phyloP scores from a whole-genome alignment of 805 yeast genomes.

The Saturnispora dispora region DNA sequence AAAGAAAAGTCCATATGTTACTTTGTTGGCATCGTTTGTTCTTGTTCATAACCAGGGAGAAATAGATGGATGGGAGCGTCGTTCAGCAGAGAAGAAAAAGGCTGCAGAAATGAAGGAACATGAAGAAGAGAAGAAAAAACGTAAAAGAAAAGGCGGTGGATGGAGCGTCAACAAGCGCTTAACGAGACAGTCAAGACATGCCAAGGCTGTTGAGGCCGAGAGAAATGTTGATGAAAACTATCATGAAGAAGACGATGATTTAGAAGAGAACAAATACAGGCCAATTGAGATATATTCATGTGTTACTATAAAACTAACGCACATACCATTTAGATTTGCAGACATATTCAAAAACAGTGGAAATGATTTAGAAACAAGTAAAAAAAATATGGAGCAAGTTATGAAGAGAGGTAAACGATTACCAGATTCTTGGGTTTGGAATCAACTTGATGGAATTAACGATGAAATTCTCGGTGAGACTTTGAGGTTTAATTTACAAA shows the following conservation, averaged over 20 bases:
- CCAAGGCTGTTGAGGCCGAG: constrained; percentile 9
- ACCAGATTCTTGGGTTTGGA: constrained; percentile 66
- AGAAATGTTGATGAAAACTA: constrained; percentile 15
- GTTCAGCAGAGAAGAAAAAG: constrained; percentile 23
- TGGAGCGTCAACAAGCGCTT: constrained; percentile 25
- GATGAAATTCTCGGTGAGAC: constrained; percentile 61
- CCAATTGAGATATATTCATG: constrained; percentile 48
- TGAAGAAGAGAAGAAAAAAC: constrained; percentile 16
- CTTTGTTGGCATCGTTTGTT: constrained; percentile 39
- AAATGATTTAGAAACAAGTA: constrained; percentile 45
- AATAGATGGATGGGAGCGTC: constrained; percentile 36
- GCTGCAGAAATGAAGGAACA: constrained; percentile 22
- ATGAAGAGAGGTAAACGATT: constrained; percentile 52
- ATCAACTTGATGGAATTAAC: constrained; percentile 65
- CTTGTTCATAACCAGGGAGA: constrained; percentile 44
- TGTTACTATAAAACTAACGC: constrained; percentile 53
- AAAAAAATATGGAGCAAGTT: constrained; percentile 50
- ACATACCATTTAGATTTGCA: constrained; percentile 56
- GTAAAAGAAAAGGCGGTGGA: constrained; percentile 14
- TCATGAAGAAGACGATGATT: constrained; percentile 16
- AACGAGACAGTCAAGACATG: constrained; percentile 19
- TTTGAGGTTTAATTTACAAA: constrained; percentile 45
- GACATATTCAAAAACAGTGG: constrained; percentile 63
- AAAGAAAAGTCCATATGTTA: constrained; percentile 24
- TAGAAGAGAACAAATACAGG: constrained; percentile 31